Evolutionary conservation across 1,284 basidiomycete species (phyloP), one percentile per base, ranked within the genome.

Genomic region (Porodaedalea pini): DNA sequence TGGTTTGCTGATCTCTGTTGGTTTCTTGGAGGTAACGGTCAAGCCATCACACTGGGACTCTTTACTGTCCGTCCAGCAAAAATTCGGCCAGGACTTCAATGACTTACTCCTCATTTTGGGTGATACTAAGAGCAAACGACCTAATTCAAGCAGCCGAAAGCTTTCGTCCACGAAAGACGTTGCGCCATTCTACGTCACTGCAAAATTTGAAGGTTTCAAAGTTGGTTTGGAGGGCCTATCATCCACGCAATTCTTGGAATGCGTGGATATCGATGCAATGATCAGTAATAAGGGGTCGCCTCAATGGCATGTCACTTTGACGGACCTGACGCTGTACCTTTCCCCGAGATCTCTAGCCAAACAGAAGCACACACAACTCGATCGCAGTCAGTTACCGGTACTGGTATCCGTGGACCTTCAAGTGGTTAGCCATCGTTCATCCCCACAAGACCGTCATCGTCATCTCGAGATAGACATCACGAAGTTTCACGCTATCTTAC

Each of bases 401-500:
- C 29, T 47, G 67, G 88, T 96, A 61, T 80, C 84, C 21, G 77
- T 95, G 47, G 90, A 95, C 65, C 77, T 92, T 63, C 75, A 76
- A 58, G 69, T 77, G 41, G 73, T 69, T 25, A 75, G 75, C 7
- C 70, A 67, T 67, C 66, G 67, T 27, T 64, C 65, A 47, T 63
- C 65, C 15, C 62, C 69, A 1, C 66, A 62, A 10, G 47, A 60
- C 4, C 64, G 68, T 4, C 57, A 63, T n/a, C 71, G 70, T 43
- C 78, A 78, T 27, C 65, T 90, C 15, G 75, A 83, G 41, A 61
- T 94, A 29, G 70, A 72, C 1, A 70, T 94, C 23, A 82, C 81
- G 4, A 89, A 88, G 68, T 83, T 92, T 4, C 92, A 96, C 67
- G 92, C 93, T 0, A 90, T 95, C 47, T 87, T 95, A 87, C 92